phyloP scores from a whole-genome alignment of 78 protist genomes.

The Dictyostelium purpureum region DNA sequence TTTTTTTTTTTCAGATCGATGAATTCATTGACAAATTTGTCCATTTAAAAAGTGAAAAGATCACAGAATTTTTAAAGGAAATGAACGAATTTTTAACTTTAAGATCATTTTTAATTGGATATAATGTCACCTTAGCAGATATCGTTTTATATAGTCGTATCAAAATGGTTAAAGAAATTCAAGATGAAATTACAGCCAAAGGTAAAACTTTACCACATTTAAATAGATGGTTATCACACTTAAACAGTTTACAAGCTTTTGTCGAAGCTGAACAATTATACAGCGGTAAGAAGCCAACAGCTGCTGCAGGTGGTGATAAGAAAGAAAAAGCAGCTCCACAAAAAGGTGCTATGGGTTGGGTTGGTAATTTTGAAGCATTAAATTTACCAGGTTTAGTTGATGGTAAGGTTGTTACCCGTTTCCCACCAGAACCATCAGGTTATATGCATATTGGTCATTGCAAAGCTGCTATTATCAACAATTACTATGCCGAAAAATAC shows the following conservation, averaged over 20 bases:
- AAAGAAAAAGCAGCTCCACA: not conserved
- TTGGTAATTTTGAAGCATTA: slow-evolving; percentile 45
- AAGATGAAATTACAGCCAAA: not conserved
- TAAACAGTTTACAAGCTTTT: slow-evolving; percentile 4
- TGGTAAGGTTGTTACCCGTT: slow-evolving; percentile 98
- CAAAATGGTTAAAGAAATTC: slow-evolving; percentile 14
- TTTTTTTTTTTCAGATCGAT: not conserved
- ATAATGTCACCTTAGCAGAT: slow-evolving; percentile 53
- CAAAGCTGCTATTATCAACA: slow-evolving; percentile 97
- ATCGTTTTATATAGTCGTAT: slow-evolving; percentile 42
- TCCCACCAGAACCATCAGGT: slow-evolving; percentile 99
- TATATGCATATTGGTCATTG: slow-evolving; percentile 99
- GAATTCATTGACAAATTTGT: slow-evolving; percentile 51
- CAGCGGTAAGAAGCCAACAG: not conserved
- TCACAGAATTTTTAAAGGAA: not conserved
- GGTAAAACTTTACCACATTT: slow-evolving; percentile 54
- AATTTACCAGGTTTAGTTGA: slow-evolving; percentile 82
- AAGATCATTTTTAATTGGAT: slow-evolving; percentile 58
- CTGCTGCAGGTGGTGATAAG: not conserved
- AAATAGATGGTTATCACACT: slow-evolving; percentile 39
- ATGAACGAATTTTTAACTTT: slow-evolving; percentile 46
- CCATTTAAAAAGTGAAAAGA: slow-evolving; percentile 29
- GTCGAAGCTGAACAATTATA: not conserved
- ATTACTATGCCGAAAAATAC: slow-evolving; percentile 88
- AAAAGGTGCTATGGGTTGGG: slow-evolving; percentile 18